Conservation (phyloP, 306 rosid genomes). For the Glycyrrhiza uralensis region DNA sequence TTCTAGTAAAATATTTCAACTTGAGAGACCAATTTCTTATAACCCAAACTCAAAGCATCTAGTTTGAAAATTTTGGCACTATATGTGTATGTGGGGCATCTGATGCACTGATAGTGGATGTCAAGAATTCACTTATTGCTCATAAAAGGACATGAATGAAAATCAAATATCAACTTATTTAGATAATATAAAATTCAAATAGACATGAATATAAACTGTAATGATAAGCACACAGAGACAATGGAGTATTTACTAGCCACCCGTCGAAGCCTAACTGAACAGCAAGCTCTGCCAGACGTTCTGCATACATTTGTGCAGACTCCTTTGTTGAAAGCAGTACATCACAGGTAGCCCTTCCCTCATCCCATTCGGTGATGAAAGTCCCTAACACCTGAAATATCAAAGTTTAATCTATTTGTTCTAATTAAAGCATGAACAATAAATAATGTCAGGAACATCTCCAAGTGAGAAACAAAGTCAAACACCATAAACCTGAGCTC, state of each 20-base stretch:
- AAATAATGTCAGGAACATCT: not conserved
- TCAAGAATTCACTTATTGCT: conserved; percentile 4
- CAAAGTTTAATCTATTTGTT: not conserved
- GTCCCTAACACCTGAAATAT: conserved; percentile 80
- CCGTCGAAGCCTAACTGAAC: conserved; percentile 82
- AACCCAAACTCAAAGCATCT: not conserved
- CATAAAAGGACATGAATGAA: conserved; percentile 2
- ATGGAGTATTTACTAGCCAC: conserved; percentile 70
- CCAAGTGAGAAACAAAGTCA: conserved; percentile 6
- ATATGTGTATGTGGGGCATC: not conserved
- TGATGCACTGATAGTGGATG: not conserved
- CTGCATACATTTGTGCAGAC: conserved; percentile 81
- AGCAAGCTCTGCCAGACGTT: conserved; percentile 75
- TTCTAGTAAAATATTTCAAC: not conserved
- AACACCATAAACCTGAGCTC: not conserved
- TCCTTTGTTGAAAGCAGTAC: conserved; percentile 60
- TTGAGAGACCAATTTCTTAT: conserved; percentile 1
- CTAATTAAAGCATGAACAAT: not conserved
- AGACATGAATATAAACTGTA: not conserved
- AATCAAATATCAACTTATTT: conserved; percentile 1
- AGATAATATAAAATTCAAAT: conserved; percentile 1
- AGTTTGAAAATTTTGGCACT: not conserved
- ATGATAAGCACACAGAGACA: conserved; percentile 14
- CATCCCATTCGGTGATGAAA: conserved; percentile 83
- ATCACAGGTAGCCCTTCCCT: conserved; percentile 55